These are phyloP conservation scores for Boletellus deceptivus DNA, from an alignment of 1,284 basidiomycete species.

Conservation along the genomic window DNA sequence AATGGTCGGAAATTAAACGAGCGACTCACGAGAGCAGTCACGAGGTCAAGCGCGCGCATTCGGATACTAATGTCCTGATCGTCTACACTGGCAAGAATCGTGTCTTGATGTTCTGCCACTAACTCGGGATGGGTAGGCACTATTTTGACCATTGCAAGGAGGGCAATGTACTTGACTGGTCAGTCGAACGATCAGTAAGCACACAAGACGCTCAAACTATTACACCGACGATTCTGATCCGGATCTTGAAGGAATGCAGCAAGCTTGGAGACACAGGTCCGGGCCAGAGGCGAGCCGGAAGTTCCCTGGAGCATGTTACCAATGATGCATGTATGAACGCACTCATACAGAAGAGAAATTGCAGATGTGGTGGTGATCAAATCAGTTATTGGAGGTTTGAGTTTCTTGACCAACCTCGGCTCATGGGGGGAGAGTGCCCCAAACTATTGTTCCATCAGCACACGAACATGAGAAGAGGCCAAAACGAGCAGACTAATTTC, in stretches of 20 bases:
- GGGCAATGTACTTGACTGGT: slow-evolving; percentile 93
- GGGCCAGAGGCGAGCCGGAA: slow-evolving; percentile 80
- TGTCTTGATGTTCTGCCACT: slow-evolving; percentile 89
- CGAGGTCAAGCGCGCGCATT: slow-evolving; percentile 90
- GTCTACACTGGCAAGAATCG: slow-evolving; percentile 86
- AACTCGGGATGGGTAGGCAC: slow-evolving; percentile 90
- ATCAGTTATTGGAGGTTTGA: slow-evolving; percentile 90
- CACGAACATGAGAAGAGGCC: background rate
- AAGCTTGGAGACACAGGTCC: slow-evolving; percentile 90
- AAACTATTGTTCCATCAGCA: slow-evolving; percentile 56
- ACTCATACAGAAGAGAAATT: slow-evolving; percentile 96
- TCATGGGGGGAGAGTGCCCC: slow-evolving; percentile 89
- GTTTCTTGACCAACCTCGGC: slow-evolving; percentile 89
- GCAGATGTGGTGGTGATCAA: slow-evolving; percentile 95
- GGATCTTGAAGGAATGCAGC: slow-evolving; percentile 88
- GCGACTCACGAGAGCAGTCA: slow-evolving; percentile 82
- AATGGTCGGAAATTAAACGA: background rate
- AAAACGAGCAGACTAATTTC: slow-evolving; percentile 68
- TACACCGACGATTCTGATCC: slow-evolving; percentile 85
- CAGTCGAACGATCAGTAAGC: slow-evolving; percentile 21
- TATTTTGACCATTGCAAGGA: slow-evolving; percentile 94
- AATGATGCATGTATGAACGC: slow-evolving; percentile 96
- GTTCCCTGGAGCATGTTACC: slow-evolving; percentile 91
- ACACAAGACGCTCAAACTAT: slow-evolving; percentile 8
- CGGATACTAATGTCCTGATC: slow-evolving; percentile 96